Evolutionary conservation across 768 basidiomycete species (phyloP).

Genomic region (Leccinum rimulosum): DNA sequence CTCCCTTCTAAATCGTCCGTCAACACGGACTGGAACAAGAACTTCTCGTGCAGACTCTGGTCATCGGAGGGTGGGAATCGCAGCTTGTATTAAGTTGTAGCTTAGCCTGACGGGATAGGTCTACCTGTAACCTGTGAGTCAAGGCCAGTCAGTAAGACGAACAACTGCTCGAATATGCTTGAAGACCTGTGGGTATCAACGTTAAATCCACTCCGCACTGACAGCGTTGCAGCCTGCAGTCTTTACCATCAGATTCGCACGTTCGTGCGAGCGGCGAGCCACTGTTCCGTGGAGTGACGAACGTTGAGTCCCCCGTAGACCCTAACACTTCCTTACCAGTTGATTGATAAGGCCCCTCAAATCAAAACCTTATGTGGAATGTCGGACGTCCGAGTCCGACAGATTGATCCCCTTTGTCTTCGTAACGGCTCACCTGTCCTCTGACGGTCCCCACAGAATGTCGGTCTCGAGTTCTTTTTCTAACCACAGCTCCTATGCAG

Average conservation of each 20-base stretch:
- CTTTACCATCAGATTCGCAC: neutral
- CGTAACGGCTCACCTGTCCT: no score
- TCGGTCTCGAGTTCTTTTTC: neutral
- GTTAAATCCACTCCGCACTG: no score
- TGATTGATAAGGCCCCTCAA: neutral
- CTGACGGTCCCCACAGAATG: neutral
- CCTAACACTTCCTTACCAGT: neutral
- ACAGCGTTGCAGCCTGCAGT: neutral
- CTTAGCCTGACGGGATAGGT: no score
- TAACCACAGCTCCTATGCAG: neutral
- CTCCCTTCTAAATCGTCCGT: neutral
- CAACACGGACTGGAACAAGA: neutral
- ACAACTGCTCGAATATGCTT: neutral
- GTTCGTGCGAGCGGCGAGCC: neutral
- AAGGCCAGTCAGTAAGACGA: neutral
- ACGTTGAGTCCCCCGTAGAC: neutral
- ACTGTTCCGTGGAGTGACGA: no score
- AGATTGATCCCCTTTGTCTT: neutral
- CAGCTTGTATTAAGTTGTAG: no score
- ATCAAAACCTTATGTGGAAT: no score
- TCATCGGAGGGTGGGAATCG: neutral
- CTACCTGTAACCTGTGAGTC: no score
- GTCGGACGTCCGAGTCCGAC: neutral
- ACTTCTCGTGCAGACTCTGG: neutral
- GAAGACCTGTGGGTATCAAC: no score